Evolutionary conservation across 352 stramenopile genomes (phyloP).

Genomic region (Phytophthora megakarya): DNA sequence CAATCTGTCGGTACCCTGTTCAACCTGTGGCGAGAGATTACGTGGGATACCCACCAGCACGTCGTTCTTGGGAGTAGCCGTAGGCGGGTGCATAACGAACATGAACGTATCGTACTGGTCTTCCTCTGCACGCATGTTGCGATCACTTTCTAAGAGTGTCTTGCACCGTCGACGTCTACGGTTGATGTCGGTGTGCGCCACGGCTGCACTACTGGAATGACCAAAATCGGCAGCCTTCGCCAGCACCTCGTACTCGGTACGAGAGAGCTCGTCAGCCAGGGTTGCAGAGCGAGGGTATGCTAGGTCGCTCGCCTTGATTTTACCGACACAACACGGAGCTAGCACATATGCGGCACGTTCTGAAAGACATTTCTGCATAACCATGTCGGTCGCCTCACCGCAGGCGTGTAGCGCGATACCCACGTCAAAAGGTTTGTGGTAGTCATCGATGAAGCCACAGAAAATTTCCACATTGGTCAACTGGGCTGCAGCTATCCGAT

Average conservation of each 20-base stretch:
- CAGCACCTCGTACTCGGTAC: conserved; percentile 76
- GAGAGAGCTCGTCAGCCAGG: conserved; percentile 47
- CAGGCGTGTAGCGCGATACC: conserved; percentile 84
- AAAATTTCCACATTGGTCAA: conserved; percentile 80
- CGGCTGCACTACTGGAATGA: conserved; percentile 43
- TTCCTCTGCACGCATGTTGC: conserved; percentile 64
- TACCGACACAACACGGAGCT: conserved; percentile 81
- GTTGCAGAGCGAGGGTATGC: conserved; percentile 63
- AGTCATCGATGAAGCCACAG: conserved; percentile 78
- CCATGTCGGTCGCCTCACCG: conserved; percentile 83
- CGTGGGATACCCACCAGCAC: conserved; percentile 72
- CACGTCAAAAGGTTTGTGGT: conserved; percentile 67
- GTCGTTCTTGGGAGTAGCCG: conserved; percentile 84
- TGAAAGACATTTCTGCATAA: conserved; percentile 74
- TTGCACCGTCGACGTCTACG: conserved; percentile 70
- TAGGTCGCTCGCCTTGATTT: conserved; percentile 72
- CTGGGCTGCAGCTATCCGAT: conserved; percentile 62
- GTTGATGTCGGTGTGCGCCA: conserved; percentile 58
- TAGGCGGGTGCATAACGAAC: conserved; percentile 79
- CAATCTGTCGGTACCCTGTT: conserved; percentile 1
- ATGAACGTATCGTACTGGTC: conserved; percentile 67
- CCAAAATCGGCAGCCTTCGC: conserved; percentile 82
- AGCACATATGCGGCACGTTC: conserved; percentile 71
- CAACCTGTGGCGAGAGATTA: conserved; percentile 1
- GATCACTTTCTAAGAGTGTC: conserved; percentile 81